Evolutionary conservation across 768 basidiomycete species (phyloP).

Genomic region (Pulveroboletus sp.): DNA sequence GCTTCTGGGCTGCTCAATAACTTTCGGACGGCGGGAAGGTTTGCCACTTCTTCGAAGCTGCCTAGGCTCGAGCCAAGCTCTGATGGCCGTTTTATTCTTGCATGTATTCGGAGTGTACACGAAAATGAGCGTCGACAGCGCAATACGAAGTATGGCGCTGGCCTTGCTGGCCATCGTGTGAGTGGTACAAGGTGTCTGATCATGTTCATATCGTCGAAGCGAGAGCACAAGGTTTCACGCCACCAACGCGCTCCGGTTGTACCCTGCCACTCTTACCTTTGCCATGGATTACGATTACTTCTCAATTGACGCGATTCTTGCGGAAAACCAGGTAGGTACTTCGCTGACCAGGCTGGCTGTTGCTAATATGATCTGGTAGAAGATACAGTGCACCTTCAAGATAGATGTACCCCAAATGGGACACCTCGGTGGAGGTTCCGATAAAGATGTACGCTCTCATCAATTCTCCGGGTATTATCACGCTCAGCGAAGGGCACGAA

Average conservation of each 20-base stretch:
- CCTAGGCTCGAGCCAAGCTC: constrained; percentile 35
- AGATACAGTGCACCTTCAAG: constrained; percentile 92
- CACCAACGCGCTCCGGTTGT: constrained; percentile 26
- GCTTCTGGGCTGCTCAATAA: constrained; percentile 47
- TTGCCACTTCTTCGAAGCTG: constrained; percentile 36
- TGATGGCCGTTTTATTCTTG: constrained; percentile 24
- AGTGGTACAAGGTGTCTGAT: constrained; percentile 13
- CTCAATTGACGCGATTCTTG: constrained; percentile 85
- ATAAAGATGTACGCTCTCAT: constrained; percentile 62
- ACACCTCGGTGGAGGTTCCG: constrained; percentile 81
- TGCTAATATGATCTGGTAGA: constrained; percentile 40
- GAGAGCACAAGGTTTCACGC: constrained; percentile 9
- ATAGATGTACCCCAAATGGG: constrained; percentile 81
- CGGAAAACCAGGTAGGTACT: constrained; percentile 73
- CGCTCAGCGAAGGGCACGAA: constrained; percentile 5
- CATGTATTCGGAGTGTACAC: constrained; percentile 25
- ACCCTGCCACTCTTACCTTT: neutral
- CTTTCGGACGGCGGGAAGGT: constrained; percentile 44
- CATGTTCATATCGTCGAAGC: constrained; percentile 19
- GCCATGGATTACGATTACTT: constrained; percentile 90
- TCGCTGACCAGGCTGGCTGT: neutral
- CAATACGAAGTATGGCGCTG: constrained; percentile 4
- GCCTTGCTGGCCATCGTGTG: constrained; percentile 14
- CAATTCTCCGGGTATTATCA: neutral
- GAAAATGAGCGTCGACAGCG: constrained; percentile 27